phyloP scores from a whole-genome alignment of 306 rosid species.

The Erythrophleum fordii region DNA sequence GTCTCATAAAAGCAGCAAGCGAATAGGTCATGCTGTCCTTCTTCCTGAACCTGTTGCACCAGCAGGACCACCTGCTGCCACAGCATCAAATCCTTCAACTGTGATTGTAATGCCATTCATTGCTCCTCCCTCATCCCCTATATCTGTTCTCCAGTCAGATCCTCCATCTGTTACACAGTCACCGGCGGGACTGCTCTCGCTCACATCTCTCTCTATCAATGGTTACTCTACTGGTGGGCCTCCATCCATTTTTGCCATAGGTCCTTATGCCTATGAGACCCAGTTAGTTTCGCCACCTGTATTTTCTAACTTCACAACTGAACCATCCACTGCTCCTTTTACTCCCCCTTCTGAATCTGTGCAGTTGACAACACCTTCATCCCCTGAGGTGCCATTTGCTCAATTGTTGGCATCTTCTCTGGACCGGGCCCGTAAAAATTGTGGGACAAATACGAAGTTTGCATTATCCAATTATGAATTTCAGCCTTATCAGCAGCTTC shows the following conservation, averaged over 20 bases:
- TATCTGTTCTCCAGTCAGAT: constrained; percentile 71
- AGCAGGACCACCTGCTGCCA: constrained; percentile 52
- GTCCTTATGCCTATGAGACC: constrained; percentile 87
- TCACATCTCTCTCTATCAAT: constrained; percentile 59
- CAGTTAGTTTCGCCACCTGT: constrained; percentile 88
- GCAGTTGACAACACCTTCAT: constrained; percentile 81
- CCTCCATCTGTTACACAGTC: constrained; percentile 75
- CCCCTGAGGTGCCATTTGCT: constrained; percentile 92
- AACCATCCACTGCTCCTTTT: constrained; percentile 81
- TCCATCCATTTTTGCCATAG: constrained; percentile 67
- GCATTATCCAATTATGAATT: constrained; percentile 63
- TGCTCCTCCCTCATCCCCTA: constrained; percentile 90
- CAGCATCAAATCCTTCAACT: constrained; percentile 54
- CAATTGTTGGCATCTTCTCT: constrained; percentile 71
- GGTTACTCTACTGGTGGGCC: constrained; percentile 68
- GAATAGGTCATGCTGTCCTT: constrained; percentile 73
- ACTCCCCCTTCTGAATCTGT: constrained; percentile 89
- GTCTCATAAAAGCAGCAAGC: constrained; percentile 67
- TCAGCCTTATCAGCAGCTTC: constrained; percentile 74
- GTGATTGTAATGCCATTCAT: constrained; percentile 64
- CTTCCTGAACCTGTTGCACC: constrained; percentile 68
- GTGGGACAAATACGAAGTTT: constrained; percentile 59
- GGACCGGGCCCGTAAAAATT: constrained; percentile 52
- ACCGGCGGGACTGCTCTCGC: constrained; percentile 67
- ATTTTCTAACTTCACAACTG: constrained; percentile 74